phyloP scores from a whole-genome alignment of 2,329 filamentous ascomycete species.

The Xylariaceae sp. region DNA sequence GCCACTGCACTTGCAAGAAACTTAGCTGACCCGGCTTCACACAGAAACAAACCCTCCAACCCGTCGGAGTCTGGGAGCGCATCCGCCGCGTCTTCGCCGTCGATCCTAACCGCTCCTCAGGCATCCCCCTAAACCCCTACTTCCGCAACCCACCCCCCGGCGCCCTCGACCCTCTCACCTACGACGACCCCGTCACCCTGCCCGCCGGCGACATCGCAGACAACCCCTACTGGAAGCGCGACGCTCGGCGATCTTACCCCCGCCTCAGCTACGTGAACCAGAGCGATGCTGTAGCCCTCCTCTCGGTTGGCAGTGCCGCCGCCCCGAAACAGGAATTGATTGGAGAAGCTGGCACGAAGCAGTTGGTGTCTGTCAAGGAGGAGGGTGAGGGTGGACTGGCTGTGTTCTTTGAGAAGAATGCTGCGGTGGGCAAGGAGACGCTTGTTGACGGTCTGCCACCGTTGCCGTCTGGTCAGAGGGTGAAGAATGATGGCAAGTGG shows the following conservation, averaged over 20 bases:
- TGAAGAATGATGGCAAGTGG: conserved; percentile 49
- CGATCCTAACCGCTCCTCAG: conserved; percentile 85
- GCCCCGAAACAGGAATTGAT: conserved; percentile 81
- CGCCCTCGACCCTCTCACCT: conserved; percentile 64
- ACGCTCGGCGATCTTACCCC: conserved; percentile 79
- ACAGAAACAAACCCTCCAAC: conserved; percentile 96
- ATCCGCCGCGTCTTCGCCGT: conserved; percentile 77
- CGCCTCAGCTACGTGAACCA: conserved; percentile 76
- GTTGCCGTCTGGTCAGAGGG: conserved; percentile 69
- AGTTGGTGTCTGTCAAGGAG: conserved; percentile 71
- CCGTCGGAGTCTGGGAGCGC: conserved; percentile 80
- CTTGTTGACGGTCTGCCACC: conserved; percentile 80
- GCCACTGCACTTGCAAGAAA: background rate
- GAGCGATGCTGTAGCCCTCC: conserved; percentile 78
- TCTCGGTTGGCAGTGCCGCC: conserved; percentile 79
- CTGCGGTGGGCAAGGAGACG: conserved; percentile 52
- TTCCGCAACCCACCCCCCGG: conserved; percentile 86
- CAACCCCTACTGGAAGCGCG: conserved; percentile 96
- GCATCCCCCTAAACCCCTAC: conserved; percentile 88
- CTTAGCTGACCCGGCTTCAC: background rate
- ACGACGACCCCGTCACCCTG: conserved; percentile 78
- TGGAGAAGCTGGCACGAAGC: conserved; percentile 66
- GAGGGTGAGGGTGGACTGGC: conserved; percentile 70
- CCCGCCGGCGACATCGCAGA: conserved; percentile 87
- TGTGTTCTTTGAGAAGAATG: conserved; percentile 67